Conservation (phyloP, 2,329 filamentous ascomycete genomes). For the Paracoccidioides brasiliensis region DNA sequence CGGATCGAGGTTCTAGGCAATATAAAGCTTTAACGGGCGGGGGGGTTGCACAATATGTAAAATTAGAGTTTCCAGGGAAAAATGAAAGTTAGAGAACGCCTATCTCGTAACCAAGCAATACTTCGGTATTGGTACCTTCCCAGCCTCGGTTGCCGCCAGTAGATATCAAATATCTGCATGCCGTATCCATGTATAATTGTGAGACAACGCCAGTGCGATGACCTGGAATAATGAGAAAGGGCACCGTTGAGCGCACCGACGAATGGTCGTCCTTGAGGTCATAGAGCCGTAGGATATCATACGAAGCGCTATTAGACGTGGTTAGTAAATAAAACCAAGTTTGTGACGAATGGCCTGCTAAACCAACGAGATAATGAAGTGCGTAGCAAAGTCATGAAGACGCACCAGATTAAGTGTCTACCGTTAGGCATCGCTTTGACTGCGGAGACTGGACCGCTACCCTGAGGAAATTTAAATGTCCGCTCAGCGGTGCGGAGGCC, state of each 20-base stretch:
- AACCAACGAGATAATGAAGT: neutral
- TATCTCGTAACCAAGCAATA: conserved; percentile 90
- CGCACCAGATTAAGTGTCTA: conserved; percentile 73
- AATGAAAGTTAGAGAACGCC: conserved; percentile 25
- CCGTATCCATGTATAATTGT: conserved; percentile 73
- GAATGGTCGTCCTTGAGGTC: conserved; percentile 59
- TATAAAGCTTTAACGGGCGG: neutral
- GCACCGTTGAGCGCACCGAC: conserved; percentile 64
- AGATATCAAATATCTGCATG: conserved; percentile 80
- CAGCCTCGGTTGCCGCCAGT: conserved; percentile 86
- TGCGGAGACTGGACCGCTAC: conserved; percentile 79
- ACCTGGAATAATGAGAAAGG: conserved; percentile 92
- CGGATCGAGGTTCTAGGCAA: neutral
- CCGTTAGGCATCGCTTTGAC: conserved; percentile 86
- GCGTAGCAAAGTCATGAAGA: conserved; percentile 7
- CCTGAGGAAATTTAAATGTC: conserved; percentile 73
- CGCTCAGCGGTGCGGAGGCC: conserved; percentile 61
- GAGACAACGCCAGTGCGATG: conserved; percentile 80
- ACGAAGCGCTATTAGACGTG: conserved; percentile 54
- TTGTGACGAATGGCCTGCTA: neutral
- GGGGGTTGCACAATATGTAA: too few relatives aligned
- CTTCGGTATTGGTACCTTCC: conserved; percentile 84
- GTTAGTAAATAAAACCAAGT: conserved; percentile 11
- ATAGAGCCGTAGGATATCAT: conserved; percentile 87
- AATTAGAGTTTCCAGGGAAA: neutral